A percentile compares a stretch with the other conserved stretches of the same genome.
phyloP scores from a whole-genome alignment of 805 yeast species.

The Yamadazyma kitorensis region DNA sequence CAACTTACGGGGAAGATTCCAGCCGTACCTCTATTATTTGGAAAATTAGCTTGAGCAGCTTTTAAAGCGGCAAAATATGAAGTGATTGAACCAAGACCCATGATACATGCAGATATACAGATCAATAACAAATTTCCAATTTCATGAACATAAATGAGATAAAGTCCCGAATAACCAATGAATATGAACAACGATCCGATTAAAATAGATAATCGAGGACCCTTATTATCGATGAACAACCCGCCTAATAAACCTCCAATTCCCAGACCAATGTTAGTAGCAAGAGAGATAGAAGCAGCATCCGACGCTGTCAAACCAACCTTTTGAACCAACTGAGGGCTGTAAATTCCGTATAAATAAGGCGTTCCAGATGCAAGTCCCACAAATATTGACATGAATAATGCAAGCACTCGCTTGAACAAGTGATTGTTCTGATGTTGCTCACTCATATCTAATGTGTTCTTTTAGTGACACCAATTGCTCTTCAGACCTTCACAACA shows the following conservation, averaged over 20 bases:
- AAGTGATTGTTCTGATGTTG: slow-evolving; percentile 8
- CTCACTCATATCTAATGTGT: no score
- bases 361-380: slow-evolving; percentile 75
- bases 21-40: slow-evolving; percentile 66
- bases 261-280: slow-evolving; percentile 62
- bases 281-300: slow-evolving; percentile 63
- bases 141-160: slow-evolving; percentile 42
- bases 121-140: slow-evolving; percentile 40
- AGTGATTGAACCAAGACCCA: slow-evolving; percentile 69
- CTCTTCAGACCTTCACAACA: no score
- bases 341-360: slow-evolving; percentile 69
- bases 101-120: slow-evolving; percentile 44
- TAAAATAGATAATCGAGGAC: slow-evolving; percentile 52
- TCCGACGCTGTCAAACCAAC: slow-evolving; percentile 58
- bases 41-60: slow-evolving; percentile 62
- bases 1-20: slow-evolving; percentile 66
- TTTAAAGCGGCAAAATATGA: slow-evolving; percentile 58
- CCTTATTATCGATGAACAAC: slow-evolving; percentile 56
- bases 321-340: slow-evolving; percentile 63
- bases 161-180: slow-evolving; percentile 51
- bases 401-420: slow-evolving; percentile 21
- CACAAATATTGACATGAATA: slow-evolving; percentile 40
- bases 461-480: no score
- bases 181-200: slow-evolving; percentile 56
- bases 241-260: slow-evolving; percentile 75